Evolutionary conservation across 257 asterid genomes (phyloP).

Genomic region (Capsicum baccatum): DNA sequence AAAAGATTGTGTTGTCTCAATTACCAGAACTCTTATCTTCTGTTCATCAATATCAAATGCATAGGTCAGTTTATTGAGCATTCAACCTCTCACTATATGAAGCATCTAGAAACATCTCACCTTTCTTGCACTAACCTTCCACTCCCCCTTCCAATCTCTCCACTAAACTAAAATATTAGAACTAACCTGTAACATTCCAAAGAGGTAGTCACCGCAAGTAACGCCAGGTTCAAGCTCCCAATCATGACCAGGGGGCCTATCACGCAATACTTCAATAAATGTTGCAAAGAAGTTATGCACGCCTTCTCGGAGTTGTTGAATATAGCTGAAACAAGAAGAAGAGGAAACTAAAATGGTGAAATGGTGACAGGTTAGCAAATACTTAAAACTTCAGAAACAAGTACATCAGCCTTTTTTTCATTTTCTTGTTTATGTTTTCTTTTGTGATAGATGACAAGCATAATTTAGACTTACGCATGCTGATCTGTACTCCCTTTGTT

Average conservation of each 20-base stretch:
- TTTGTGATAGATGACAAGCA: not conserved
- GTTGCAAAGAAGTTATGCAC: constrained; percentile 95
- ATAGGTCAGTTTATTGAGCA: constrained; percentile 10
- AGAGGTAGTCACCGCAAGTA: constrained; percentile 95
- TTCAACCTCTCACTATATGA: not conserved
- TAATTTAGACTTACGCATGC: constrained; percentile 75
- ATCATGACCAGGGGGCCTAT: constrained; percentile 99
- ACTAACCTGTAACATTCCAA: constrained; percentile 89
- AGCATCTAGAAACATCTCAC: not conserved
- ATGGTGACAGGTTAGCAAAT: not conserved
- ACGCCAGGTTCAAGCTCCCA: constrained; percentile 99
- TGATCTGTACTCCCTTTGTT: constrained; percentile 99
- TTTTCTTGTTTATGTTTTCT: constrained; percentile 10
- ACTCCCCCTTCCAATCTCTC: not conserved
- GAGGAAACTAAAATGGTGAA: not conserved
- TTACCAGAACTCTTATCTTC: not conserved
- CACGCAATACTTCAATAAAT: constrained; percentile 95
- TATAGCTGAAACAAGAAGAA: constrained; percentile 60
- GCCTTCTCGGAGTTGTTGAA: constrained; percentile 98
- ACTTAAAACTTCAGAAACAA: not conserved
- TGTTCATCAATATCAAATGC: not conserved
- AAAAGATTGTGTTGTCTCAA: not conserved
- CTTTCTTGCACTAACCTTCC: not conserved
- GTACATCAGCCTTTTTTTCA: not conserved
- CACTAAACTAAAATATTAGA: not conserved